Base-by-base conservation (phyloP, 768 basidiomycete genomes). In the Mycena floridula region DNA sequence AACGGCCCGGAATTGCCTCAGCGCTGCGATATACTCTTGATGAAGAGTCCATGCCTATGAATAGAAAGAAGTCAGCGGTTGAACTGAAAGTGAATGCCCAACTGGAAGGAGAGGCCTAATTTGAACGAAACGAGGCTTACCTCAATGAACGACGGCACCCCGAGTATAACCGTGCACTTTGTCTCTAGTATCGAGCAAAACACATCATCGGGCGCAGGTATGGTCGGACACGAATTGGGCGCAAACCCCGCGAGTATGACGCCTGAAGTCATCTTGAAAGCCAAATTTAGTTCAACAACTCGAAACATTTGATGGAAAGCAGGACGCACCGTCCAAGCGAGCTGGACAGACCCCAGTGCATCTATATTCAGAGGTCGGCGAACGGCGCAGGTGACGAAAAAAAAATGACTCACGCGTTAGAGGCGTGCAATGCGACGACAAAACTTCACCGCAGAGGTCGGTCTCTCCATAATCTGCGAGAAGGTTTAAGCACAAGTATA, bases 401-500 rank as follows among this genome's bases (percentile, higher is more conserved):
- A 42, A 26, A 7, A 36, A 26, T 2, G 16, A 39, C 22, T 8
- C 5, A 39, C n/a, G n/a, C 13, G 16, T 39, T 39, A 23, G 32
- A 35, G 32, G 32, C 32, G 32, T 18, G 18, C 32, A 35, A 35
- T 35, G 32, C 3, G 32, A 15, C 15, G 32, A 13, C 3, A 35
- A 7, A 35, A 35, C 18, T 35, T 35, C 15, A 13, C 32, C 32
- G 32, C 3, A 35, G 13, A 35, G 13, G 32, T 35, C 32, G 32
- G 49, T 23, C 42, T 39, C 25, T 54, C 41, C 26, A 40, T 32
- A 25, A 62, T 50, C 27, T 60, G 53, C 56, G 62, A 53, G 16
- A 15, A 20, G 56, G 60, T 37, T 63, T 62, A 42, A 60, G 66
- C 44, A 62, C 54, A 3, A 62, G 64, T 48, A 63, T 53, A 24